Conservation (phyloP, 257 asterid species). For the Plantago ovata region DNA sequence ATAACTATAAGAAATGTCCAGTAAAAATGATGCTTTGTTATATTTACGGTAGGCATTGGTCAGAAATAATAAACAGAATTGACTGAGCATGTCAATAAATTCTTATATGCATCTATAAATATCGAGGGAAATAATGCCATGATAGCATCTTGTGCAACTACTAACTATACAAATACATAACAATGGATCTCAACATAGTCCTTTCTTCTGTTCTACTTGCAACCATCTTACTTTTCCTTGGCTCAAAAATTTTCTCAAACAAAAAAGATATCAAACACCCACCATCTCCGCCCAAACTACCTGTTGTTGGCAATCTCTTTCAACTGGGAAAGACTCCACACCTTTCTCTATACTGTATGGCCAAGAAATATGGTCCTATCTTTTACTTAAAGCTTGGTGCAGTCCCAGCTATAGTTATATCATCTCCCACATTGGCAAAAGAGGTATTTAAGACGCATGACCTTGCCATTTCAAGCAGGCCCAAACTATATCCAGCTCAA, state of each 20-base stretch:
- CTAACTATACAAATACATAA: no score
- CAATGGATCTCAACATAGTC: slow-evolving; percentile 3
- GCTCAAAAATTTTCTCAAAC: neutral
- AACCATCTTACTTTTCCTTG: slow-evolving; percentile 15
- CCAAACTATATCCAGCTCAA: slow-evolving; percentile 45
- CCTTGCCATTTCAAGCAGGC: slow-evolving; percentile 45
- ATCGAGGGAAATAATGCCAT: no score
- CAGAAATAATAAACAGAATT: no score
- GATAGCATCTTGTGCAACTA: no score
- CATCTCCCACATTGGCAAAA: slow-evolving; percentile 46
- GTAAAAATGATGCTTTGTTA: no score
- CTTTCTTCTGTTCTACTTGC: slow-evolving; percentile 7
- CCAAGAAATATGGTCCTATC: slow-evolving; percentile 45
- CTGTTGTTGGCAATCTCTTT: slow-evolving; percentile 60
- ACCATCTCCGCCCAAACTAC: slow-evolving; percentile 49
- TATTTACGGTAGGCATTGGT: no score
- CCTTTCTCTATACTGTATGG: slow-evolving; percentile 33
- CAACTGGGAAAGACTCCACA: slow-evolving; percentile 52
- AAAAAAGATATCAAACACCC: slow-evolving; percentile 26
- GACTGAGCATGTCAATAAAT: no score
- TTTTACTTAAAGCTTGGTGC: slow-evolving; percentile 48
- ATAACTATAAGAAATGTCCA: no score
- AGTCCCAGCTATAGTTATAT: slow-evolving; percentile 42
- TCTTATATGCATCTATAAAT: no score
- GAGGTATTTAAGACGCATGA: slow-evolving; percentile 47